Evolutionary conservation across 2,329 filamentous ascomycete species (phyloP).

Genomic region (Colletotrichum lindemuthianum): DNA sequence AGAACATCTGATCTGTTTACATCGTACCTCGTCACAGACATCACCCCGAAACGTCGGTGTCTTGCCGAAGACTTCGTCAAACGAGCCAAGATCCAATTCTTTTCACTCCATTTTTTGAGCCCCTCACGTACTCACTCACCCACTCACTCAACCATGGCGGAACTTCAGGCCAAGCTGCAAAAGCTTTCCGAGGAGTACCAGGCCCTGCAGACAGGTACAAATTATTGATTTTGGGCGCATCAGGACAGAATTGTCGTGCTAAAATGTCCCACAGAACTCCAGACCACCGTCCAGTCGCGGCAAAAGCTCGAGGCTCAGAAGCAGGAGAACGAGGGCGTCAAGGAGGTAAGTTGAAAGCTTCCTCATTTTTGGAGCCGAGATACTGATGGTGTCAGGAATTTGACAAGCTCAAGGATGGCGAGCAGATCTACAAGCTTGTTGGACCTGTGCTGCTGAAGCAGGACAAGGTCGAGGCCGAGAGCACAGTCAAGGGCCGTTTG

Average conservation of each 20-base stretch:
- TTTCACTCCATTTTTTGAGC: conserved; percentile 19
- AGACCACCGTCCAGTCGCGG: conserved; percentile 77
- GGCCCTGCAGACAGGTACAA: conserved; percentile 81
- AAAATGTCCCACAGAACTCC: conserved; percentile 71
- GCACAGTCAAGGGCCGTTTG: conserved; percentile 88
- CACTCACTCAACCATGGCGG: conserved; percentile 64
- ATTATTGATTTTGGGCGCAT: neutral
- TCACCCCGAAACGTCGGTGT: too few relatives aligned
- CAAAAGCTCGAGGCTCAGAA: conserved; percentile 95
- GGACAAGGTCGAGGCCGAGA: conserved; percentile 88
- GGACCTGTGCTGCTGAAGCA: conserved; percentile 95
- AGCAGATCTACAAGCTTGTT: conserved; percentile 95
- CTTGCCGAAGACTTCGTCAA: too few relatives aligned
- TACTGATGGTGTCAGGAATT: conserved; percentile 74
- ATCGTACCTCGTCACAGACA: too few relatives aligned
- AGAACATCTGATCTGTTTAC: neutral
- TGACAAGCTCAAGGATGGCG: conserved; percentile 77
- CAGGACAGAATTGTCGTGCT: conserved; percentile 5
- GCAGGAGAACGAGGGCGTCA: conserved; percentile 90
- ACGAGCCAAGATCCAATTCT: neutral
- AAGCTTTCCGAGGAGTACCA: conserved; percentile 87
- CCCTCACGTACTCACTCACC: conserved; percentile 17
- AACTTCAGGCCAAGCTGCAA: conserved; percentile 82
- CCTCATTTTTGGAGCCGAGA: neutral
- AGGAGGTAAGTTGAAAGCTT: conserved; percentile 66